Evolutionary conservation across 352 stramenopile genomes (phyloP).

Genomic region (Pythium oligandrum): DNA sequence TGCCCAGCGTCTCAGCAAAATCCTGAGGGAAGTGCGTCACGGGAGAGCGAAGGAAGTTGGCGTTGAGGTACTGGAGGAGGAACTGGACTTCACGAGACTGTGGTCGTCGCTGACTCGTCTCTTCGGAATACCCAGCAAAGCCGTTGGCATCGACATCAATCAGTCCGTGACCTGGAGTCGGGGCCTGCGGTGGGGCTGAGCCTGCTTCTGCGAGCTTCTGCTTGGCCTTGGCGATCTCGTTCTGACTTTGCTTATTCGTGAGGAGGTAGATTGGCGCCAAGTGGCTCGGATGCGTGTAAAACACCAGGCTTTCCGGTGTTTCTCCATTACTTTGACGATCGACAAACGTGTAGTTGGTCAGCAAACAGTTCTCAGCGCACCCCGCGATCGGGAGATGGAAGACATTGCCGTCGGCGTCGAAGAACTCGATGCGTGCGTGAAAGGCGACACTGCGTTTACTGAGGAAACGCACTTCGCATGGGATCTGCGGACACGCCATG

Average conservation of each 20-base stretch:
- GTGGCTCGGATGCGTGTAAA: slow-evolving; percentile 41
- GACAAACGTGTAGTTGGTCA: slow-evolving; percentile 90
- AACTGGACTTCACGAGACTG: slow-evolving; percentile 41
- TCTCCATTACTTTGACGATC: slow-evolving; percentile 27
- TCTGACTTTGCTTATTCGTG: slow-evolving; percentile 33
- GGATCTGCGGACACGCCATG: slow-evolving; percentile 72
- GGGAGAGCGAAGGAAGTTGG: slow-evolving; percentile 68
- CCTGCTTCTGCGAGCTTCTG: slow-evolving; percentile 4
- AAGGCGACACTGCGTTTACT: slow-evolving; percentile 88
- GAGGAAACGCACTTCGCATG: slow-evolving; percentile 80
- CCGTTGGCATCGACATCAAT: slow-evolving; percentile 39
- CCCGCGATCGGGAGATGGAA: slow-evolving; percentile 85
- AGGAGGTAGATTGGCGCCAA: slow-evolving; percentile 64
- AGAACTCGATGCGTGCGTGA: slow-evolving; percentile 89
- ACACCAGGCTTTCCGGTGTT: slow-evolving; percentile 2
- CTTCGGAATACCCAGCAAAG: slow-evolving; percentile 3
- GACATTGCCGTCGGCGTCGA: slow-evolving; percentile 84
- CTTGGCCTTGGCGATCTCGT: slow-evolving; percentile 27
- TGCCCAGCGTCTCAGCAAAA: slow-evolving; percentile 69
- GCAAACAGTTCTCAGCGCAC: slow-evolving; percentile 88
- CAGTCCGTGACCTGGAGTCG: slow-evolving; percentile 25
- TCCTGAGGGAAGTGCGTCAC: slow-evolving; percentile 73
- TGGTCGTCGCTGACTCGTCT: slow-evolving; percentile 5
- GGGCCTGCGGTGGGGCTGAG: neutral
- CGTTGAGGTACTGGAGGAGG: slow-evolving; percentile 82